A percentile compares a stretch with the other conserved stretches of the same genome.
phyloP scores from a whole-genome alignment of 1,139 yeast species.

The Kodamaea sp. region DNA sequence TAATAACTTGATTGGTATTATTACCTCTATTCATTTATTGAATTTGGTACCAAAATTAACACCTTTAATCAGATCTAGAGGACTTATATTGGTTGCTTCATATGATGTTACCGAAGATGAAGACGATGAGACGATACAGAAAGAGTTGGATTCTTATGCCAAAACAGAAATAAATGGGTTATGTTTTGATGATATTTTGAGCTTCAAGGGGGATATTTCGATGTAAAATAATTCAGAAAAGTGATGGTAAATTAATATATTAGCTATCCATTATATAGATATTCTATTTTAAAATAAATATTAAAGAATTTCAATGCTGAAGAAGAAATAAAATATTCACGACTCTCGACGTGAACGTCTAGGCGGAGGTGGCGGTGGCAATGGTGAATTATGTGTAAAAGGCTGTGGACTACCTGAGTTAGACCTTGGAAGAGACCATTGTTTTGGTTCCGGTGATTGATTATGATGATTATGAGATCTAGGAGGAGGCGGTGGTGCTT shows the following conservation, averaged over 20 bases:
- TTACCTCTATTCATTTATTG: conserved; percentile 69
- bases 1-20: conserved; percentile 81
- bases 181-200: conserved; percentile 60
- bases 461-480: background rate
- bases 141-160: conserved; percentile 43
- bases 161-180: conserved; percentile 70
- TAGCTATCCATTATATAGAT: background rate
- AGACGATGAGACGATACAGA: conserved; percentile 24
- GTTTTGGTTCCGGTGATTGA: background rate
- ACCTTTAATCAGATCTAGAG: conserved; percentile 73
- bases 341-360: conserved; percentile 11
- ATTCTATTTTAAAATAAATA: background rate
- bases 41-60: conserved; percentile 72
- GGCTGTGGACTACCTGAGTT: background rate
- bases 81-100: conserved; percentile 77
- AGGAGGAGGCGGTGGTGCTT: conserved; percentile 45
- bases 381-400: conserved; percentile 2
- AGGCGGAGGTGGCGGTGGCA: conserved; percentile 19
- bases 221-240: no score
- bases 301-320: background rate
- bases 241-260: conserved; percentile 2
- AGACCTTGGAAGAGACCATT: background rate
- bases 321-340: background rate
- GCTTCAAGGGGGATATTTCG: conserved; percentile 68
- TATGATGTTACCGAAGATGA: conserved; percentile 35